Evolutionary conservation across 495 filamentous ascomycete genomes (phyloP).

Genomic region (Physcia stellaris): DNA sequence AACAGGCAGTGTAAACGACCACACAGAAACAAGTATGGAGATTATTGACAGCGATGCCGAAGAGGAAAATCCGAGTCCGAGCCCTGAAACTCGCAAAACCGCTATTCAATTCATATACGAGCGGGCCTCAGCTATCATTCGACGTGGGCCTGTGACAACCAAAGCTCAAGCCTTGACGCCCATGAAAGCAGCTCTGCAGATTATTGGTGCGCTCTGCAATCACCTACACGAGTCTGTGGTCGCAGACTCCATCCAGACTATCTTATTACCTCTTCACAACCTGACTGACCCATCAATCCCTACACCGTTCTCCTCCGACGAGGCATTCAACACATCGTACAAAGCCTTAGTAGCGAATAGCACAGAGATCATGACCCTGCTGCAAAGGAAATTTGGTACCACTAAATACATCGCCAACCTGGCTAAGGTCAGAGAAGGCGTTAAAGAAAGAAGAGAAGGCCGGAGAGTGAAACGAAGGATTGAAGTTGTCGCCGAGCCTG

Average conservation of each 20-base stretch:
- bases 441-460: constrained; percentile 54
- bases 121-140: constrained; percentile 61
- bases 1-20: constrained; percentile 29
- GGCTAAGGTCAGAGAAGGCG: constrained; percentile 49
- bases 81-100: constrained; percentile 17
- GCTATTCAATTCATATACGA: constrained; percentile 62
- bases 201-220: constrained; percentile 49
- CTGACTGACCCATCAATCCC: constrained; percentile 68
- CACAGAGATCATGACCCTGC: constrained; percentile 53
- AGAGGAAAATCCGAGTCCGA: constrained; percentile 17
- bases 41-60: constrained; percentile 30
- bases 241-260: constrained; percentile 40
- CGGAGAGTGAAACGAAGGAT: constrained; percentile 73
- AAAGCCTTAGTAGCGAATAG: constrained; percentile 53
- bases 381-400: constrained; percentile 79
- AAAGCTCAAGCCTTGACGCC: constrained; percentile 46
- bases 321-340: constrained; percentile 50
- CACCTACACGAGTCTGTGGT: constrained; percentile 44
- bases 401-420: constrained; percentile 58
- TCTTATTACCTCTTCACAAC: constrained; percentile 72
- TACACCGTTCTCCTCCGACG: constrained; percentile 48
- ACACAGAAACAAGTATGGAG: constrained; percentile 23
- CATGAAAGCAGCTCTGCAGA: constrained; percentile 62
- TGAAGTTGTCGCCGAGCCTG: constrained; percentile 68
- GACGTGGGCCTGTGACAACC: constrained; percentile 57